Conservation (phyloP, 139 green algal genomes). For the Microglena sp. region DNA sequence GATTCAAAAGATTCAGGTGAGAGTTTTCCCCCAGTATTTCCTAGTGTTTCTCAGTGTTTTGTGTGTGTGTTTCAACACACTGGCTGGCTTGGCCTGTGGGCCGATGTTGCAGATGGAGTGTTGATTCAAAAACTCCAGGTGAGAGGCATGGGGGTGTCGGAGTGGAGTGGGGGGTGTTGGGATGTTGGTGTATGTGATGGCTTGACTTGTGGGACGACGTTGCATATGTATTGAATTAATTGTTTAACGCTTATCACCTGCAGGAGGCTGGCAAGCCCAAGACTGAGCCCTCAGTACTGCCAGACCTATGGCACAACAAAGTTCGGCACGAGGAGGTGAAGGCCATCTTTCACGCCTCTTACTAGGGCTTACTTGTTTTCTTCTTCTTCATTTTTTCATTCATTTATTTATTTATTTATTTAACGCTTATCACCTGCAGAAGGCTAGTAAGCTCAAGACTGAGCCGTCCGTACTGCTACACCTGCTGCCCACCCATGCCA, state of each 20-base stretch:
- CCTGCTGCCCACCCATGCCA: no score
- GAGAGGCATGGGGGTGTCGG: no score
- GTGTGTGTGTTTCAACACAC: no score
- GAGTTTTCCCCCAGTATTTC: no score
- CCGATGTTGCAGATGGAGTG: constrained; percentile 30
- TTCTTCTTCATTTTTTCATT: no score
- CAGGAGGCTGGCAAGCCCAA: constrained; percentile 26
- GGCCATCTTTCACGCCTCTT: no score
- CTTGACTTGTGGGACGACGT: constrained; percentile 36
- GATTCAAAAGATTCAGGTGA: constrained; percentile 18
- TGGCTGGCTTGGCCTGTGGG: constrained; percentile 39
- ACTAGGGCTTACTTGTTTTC: no score
- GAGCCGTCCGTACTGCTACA: not conserved
- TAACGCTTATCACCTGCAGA: constrained; percentile 19
- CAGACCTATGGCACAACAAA: constrained; percentile 15
- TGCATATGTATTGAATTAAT: constrained; percentile 27
- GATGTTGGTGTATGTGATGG: constrained; percentile 38
- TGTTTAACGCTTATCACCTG: no score
- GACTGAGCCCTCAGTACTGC: constrained; percentile 11
- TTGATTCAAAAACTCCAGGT: constrained; percentile 18
- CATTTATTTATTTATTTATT: constrained; percentile 18
- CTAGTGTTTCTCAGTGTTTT: no score
- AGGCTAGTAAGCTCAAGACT: not conserved
- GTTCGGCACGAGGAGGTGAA: constrained; percentile 15
- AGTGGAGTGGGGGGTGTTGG: no score